phyloP scores from a whole-genome alignment of 2,329 filamentous ascomycete genomes.

The Mycosphaerella sp. region DNA sequence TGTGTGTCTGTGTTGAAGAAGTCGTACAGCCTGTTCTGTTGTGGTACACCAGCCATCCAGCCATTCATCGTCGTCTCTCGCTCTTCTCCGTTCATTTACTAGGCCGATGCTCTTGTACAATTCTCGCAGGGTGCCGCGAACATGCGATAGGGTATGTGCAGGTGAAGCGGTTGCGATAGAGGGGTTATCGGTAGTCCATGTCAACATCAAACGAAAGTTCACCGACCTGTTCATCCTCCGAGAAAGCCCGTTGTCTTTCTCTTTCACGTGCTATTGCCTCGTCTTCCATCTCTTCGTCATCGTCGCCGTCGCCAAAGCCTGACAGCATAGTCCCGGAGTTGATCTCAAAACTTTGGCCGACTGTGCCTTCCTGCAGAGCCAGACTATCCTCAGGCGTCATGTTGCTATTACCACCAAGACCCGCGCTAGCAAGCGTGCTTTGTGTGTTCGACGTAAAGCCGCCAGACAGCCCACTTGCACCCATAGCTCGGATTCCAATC shows the following conservation, averaged over 20 bases:
- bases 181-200: slow-evolving; percentile 51
- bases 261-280: slow-evolving; percentile 19
- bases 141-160: slow-evolving; percentile 10
- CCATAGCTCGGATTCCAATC: slow-evolving; percentile 60
- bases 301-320: slow-evolving; percentile 92
- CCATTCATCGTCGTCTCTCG: slow-evolving; percentile 2
- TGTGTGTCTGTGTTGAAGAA: not conserved
- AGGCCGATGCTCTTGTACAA: slow-evolving; percentile 12
- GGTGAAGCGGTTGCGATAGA: slow-evolving; percentile 1
- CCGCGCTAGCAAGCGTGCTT: slow-evolving; percentile 69
- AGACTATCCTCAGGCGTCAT: slow-evolving; percentile 29
- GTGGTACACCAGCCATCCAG: slow-evolving; percentile 10
- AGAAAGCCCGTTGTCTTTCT: slow-evolving; percentile 31
- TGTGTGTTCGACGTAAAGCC: slow-evolving; percentile 42
- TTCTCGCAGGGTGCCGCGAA: slow-evolving; percentile 1
- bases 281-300: slow-evolving; percentile 86
- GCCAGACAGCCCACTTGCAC: slow-evolving; percentile 41
- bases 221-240: slow-evolving; percentile 60
- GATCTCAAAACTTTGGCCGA: slow-evolving; percentile 32
- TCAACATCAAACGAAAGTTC: slow-evolving; percentile 56
- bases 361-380: slow-evolving; percentile 31
- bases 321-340: slow-evolving; percentile 48
- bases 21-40: slow-evolving; percentile 9
- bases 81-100: slow-evolving; percentile 6
- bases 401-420: slow-evolving; percentile 55